These are phyloP conservation scores for Candida buenavistaensis DNA, from an alignment of 1,139 yeast species.

Conservation along the genomic window DNA sequence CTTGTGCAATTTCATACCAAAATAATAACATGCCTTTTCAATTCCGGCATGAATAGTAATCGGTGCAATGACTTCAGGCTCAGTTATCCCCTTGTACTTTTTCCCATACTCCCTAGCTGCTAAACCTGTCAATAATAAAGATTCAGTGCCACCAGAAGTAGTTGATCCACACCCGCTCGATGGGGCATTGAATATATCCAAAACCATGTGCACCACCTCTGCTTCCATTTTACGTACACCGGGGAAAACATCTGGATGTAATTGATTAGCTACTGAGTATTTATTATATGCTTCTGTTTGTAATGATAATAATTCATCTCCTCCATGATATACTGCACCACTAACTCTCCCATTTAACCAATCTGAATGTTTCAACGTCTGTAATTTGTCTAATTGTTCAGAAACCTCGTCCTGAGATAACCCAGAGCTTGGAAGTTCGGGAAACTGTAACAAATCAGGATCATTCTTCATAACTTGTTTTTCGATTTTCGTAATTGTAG, in stretches of 20 bases:
- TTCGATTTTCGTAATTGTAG: slow-evolving; percentile 53
- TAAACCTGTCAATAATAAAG: slow-evolving; percentile 78
- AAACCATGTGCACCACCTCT: slow-evolving; percentile 90
- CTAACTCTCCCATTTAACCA: slow-evolving; percentile 87
- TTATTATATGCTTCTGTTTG: slow-evolving; percentile 76
- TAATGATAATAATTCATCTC: slow-evolving; percentile 64
- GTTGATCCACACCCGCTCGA: slow-evolving; percentile 83
- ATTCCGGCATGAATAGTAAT: slow-evolving; percentile 92
- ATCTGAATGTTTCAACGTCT: slow-evolving; percentile 61
- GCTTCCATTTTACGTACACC: slow-evolving; percentile 96
- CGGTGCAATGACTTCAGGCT: slow-evolving; percentile 90
- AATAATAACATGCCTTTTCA: slow-evolving; percentile 90
- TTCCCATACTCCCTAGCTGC: slow-evolving; percentile 76
- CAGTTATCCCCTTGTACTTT: slow-evolving; percentile 55
- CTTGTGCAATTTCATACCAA: slow-evolving; percentile 80
- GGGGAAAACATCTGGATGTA: slow-evolving; percentile 97
- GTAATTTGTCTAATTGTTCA: slow-evolving; percentile 48
- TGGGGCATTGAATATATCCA: slow-evolving; percentile 72
- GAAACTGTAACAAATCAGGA: slow-evolving; percentile 45
- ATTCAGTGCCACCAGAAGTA: slow-evolving; percentile 97
- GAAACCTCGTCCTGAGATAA: slow-evolving; percentile 44
- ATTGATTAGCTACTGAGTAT: slow-evolving; percentile 86
- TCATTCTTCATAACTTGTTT: slow-evolving; percentile 54
- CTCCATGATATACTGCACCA: slow-evolving; percentile 98
- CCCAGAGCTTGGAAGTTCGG: slow-evolving; percentile 58